Base-by-base conservation (phyloP, 768 basidiomycete species). In the Russula abietina region DNA sequence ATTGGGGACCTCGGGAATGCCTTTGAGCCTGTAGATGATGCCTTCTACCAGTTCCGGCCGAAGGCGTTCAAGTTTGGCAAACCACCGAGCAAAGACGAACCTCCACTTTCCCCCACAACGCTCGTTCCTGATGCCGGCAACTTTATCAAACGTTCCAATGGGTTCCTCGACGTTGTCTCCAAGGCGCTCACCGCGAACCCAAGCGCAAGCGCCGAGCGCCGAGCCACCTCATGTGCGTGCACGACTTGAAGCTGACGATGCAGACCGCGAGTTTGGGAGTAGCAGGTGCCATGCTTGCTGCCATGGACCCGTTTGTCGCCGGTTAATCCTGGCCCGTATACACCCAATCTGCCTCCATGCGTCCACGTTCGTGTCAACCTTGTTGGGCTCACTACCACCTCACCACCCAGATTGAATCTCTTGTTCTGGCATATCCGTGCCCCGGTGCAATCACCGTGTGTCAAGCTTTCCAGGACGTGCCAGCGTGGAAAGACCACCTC, bases 1-100 rank as follows among this genome's bases (percentile, higher is more conserved):
- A 77, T 93, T 53, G 91, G 91, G 39, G 91, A 93, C 71, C 77
- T 90, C 55, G 91, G 91, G 10, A 93, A 93, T 69, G 79, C 81
- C 57, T 93, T 90, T 66, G 90, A 90, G 68, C 81, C 81, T 64
- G 80, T 85, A 2, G 86, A 89, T 46, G 89, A 89, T 67, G 89
- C 88, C 1, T 92, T 81, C 70, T 93, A 88, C 71, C 91, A 93
- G 72, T 92, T 93, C 76, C 78, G 91, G 17, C 83, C 86, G 24
- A 91, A 88, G 81, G 90, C 87, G 3, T 90, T 89, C 69, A 80
- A 82, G 57, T 72, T 88, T 46, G 80, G 76, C 45, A 80, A 76
- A 59, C 39, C 30, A 22, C 30, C 59, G 8, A 69, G 73, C 32
- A 66, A 65, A 19, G 72, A 74, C 58, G 74, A 75, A 16, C 65